Conservation (phyloP, 768 basidiomycete species). For the Phanerochaete carnosa region DNA sequence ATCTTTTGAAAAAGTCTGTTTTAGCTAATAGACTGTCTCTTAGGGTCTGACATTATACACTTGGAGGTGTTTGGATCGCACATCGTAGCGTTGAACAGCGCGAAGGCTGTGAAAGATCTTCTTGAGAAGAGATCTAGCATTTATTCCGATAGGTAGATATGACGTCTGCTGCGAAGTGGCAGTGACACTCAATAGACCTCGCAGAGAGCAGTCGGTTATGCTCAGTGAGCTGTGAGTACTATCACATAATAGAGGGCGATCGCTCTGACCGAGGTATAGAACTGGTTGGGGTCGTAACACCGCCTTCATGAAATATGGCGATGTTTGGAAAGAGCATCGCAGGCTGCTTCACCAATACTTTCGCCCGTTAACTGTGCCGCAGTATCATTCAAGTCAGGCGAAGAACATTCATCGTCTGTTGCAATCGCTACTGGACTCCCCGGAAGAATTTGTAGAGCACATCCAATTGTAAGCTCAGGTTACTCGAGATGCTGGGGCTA, state of each 20-base stretch:
- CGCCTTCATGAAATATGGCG: conserved; percentile 37
- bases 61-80: conserved; percentile 23
- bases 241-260: neutral
- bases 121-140: conserved; percentile 27
- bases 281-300: conserved; percentile 41
- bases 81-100: conserved; percentile 27
- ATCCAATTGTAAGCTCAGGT: conserved; percentile 31
- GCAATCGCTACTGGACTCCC: conserved; percentile 28
- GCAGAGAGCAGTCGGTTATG: neutral
- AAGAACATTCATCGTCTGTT: conserved; percentile 17
- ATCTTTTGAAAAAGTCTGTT: neutral
- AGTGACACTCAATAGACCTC: neutral
- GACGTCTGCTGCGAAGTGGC: no score
- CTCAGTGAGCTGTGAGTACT: neutral
- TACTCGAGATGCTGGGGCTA: neutral
- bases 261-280: neutral
- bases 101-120: conserved; percentile 21
- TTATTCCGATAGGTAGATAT: conserved; percentile 21
- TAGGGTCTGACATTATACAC: conserved; percentile 16
- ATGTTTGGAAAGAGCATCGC: conserved; percentile 38
- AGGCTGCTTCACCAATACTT: conserved; percentile 40
- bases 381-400: conserved; percentile 24
- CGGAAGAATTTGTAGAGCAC: conserved; percentile 32
- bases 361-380: conserved; percentile 27
- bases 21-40: neutral